Evolutionary conservation across 805 yeast species (phyloP), one percentile per base, ranked within the genome.

Genomic region (Scheffersomyces ergatensis): DNA sequence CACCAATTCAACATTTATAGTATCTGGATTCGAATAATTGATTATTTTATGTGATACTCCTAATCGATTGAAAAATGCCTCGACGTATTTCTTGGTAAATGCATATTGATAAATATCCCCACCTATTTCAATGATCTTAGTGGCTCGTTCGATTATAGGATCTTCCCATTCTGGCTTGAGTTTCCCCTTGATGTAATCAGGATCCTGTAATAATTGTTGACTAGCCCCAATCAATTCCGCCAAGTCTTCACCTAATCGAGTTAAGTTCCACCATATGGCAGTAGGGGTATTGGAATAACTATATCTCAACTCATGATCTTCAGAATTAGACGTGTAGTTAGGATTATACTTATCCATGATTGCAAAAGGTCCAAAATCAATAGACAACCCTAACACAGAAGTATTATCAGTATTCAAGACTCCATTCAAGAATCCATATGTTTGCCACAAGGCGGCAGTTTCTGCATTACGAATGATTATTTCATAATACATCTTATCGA

Each of bases 361-460:
- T 15, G 95, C 86, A 65, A 87, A 93, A 0, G 99, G 98, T 2
- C 98, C 99, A 61, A 84, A 93, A 62, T 92, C 99, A 62, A 93
- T 77, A 0, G 96, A 78, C 9, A 89, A 67, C 0, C 99, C 99
- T 33, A 84, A 55, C n/a, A 92, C 73, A 0, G 96, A 87, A 1
- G 97, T 88, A 57, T 92, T 92, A 57, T 92, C 99, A 0, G 98
- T 90, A 59, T 92, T 92, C 41, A 93, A 67, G 4, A 93, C 98
- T 12, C 99, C 99, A 55, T 92, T 93, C 50, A 90, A 61, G 54
- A 92, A 90, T 2, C 97, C 98, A 62, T 89, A 92, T 0, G 85
- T 76, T 57, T 92, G 97, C 88, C 96, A 88, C 48, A 76, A 70
- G 2, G 95, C 96, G 2, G 86, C 83, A 14, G 85, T 76, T 36